Evolutionary conservation across 495 filamentous ascomycete genomes (phyloP), one percentile per base, ranked within the genome.

Genomic region (Talaromyces adpressus): DNA sequence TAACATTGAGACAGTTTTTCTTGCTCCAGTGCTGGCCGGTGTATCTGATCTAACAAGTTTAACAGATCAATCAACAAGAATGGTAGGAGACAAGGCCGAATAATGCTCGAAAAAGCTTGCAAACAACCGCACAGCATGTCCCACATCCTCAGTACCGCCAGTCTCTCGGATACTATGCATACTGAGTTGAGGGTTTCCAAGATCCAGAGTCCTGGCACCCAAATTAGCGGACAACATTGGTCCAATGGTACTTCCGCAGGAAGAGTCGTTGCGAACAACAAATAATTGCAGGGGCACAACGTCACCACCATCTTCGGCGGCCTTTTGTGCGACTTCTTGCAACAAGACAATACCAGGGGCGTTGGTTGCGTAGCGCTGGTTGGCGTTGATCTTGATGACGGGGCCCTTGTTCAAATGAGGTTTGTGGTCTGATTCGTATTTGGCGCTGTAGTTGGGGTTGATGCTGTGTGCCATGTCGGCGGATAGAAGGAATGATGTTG

Each of bases 101-200:
- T 89, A 98, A 69, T 90, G 82, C 67, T 87, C 78, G 74, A 96
- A 91, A 76, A 97, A 99, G 63, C 87, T 85, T 63, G 89, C 86
- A 75, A 99, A 97, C 54, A 99, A 75, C 68, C 88, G 85, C 64
- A 96, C 87, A 0, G 90, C 89, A 75, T 96, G 85, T 66, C 90
- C 92, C 6, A 99, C 88, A 80, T 99, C 94, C 64, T 91, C 83
- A 1, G 84, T 86, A 9, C 93, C 93, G 4, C 88, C 89, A 41
- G 89, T 96, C 82, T 99, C 94, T 41, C 94, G 84, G 68, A 98
- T 97, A 70, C 89, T 93, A 73, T 99, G 94, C 94, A 99, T 99
- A 71, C 86, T 89, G 63, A 98, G 76, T 75, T 98, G 95, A n/a
- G 94, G 86, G 72, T 97, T 98, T 3, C 94, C 94, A 66, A 99